These are phyloP conservation scores for Colletotrichum zoysiae DNA, from an alignment of 2,329 filamentous ascomycete genomes.

Conservation along the genomic window DNA sequence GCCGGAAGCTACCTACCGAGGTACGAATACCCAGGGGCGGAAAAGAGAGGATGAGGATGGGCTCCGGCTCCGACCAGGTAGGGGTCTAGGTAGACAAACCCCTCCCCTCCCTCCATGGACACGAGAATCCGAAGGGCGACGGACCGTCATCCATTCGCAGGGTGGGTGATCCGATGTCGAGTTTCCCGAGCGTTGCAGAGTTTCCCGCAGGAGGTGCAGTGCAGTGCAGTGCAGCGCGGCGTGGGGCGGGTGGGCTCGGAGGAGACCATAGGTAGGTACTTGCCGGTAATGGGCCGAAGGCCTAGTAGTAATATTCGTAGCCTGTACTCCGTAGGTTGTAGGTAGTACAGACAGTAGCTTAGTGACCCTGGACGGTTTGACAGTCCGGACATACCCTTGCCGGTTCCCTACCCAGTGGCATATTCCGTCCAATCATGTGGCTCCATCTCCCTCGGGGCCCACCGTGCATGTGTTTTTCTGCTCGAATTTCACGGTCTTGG, in stretches of 20 bases:
- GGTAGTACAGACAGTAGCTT: no score
- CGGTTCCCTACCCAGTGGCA: slow-evolving; percentile 3
- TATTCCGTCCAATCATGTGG: slow-evolving; percentile 14
- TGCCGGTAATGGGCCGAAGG: background rate
- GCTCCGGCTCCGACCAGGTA: background rate
- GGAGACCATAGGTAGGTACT: background rate
- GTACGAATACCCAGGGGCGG: background rate
- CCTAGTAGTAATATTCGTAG: no score
- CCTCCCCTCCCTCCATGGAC: background rate
- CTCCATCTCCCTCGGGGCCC: background rate
- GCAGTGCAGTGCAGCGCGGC: background rate
- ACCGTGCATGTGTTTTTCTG: slow-evolving; percentile 19
- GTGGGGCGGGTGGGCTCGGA: slow-evolving; percentile 4
- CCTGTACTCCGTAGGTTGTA: no score
- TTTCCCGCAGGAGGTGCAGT: background rate
- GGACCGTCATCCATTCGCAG: no score
- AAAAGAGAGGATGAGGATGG: background rate
- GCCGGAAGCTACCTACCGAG: slow-evolving; percentile 7
- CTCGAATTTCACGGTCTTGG: slow-evolving; percentile 38
- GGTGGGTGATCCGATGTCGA: background rate
- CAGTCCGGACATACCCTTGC: background rate
- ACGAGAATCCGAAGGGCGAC: background rate
- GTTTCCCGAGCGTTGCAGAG: background rate
- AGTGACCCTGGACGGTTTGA: background rate
- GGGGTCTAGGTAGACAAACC: no score